Conservation (phyloP, 2,329 filamentous ascomycete species). For the Decorospora gaudefroyi region DNA sequence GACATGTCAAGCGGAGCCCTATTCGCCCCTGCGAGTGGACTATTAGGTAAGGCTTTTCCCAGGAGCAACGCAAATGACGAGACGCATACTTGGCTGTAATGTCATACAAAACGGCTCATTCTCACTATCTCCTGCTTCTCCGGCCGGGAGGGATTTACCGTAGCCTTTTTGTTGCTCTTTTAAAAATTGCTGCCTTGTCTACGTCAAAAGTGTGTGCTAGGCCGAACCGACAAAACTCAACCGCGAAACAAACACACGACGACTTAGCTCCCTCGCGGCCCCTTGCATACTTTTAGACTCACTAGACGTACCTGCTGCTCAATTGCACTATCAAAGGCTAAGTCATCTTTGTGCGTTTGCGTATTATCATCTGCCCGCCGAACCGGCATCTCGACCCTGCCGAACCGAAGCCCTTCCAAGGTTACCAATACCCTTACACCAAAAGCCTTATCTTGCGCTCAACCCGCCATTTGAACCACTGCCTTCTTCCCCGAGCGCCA, state of each 20-base stretch:
- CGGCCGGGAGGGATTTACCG: conserved; percentile 21
- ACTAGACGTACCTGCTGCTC: conserved; percentile 31
- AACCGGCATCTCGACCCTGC: conserved; percentile 27
- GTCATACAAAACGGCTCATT: conserved; percentile 34
- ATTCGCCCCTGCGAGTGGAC: conserved; percentile 37
- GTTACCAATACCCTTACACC: conserved; percentile 22
- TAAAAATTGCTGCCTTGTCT: conserved; percentile 6
- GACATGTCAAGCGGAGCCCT: conserved; percentile 38
- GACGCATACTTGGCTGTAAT: conserved; percentile 25
- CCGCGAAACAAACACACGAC: conserved; percentile 7
- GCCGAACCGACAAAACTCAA: conserved; percentile 12
- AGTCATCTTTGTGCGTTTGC: conserved; percentile 12
- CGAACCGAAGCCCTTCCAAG: conserved; percentile 19
- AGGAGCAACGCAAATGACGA: conserved; percentile 33
- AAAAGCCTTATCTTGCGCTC: conserved; percentile 28
- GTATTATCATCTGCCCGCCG: conserved; percentile 29
- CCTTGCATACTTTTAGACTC: conserved; percentile 36
- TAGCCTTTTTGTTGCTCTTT: conserved; percentile 10
- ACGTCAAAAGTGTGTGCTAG: conserved; percentile 14
- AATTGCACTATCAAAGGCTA: conserved; percentile 22
- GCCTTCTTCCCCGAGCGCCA: conserved; percentile 10
- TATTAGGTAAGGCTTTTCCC: conserved; percentile 46
- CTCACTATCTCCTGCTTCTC: conserved; percentile 45
- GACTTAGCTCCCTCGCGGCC: conserved; percentile 15
- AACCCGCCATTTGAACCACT: conserved; percentile 18